A percentile compares a stretch with the other conserved stretches of the same genome.
Evolutionary conservation across 202 grass and related monocot species (phyloP).

Genomic region (Zoysia matrella): DNA sequence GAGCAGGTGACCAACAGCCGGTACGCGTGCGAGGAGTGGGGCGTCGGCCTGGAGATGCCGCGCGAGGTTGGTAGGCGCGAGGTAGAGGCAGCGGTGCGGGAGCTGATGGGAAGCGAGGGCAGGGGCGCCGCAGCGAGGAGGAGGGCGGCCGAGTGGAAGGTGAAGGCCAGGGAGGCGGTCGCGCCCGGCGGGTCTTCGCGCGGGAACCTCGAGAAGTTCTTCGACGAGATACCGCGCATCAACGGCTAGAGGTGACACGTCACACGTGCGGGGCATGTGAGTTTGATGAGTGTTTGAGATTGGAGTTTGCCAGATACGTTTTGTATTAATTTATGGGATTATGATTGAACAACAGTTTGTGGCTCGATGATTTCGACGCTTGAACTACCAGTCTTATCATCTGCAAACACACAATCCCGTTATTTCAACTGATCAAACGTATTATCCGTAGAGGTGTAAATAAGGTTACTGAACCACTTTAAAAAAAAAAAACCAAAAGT

Average conservation of each 20-base stretch:
- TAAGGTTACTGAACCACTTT: too few species aligned
- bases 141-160: slow-evolving; percentile 56
- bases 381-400: not conserved
- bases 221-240: slow-evolving; percentile 34
- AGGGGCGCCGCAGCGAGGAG: slow-evolving; percentile 42
- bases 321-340: too few species aligned
- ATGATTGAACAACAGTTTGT: not conserved
- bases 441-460: too few species aligned
- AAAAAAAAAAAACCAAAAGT: too few species aligned
- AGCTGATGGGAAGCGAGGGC: slow-evolving; percentile 48
- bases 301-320: not conserved
- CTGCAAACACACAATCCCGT: too few species aligned
- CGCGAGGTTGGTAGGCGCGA: slow-evolving; percentile 33
- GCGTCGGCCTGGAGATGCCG: slow-evolving; percentile 58
- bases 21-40: slow-evolving; percentile 66
- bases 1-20: slow-evolving; percentile 68
- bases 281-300: not conserved
- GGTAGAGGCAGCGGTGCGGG: slow-evolving; percentile 55
- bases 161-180: slow-evolving; percentile 44
- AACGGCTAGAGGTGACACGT: not conserved
- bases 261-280: not conserved
- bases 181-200: slow-evolving; percentile 41
- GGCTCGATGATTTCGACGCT: not conserved
- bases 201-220: slow-evolving; percentile 45
- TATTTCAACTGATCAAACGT: too few species aligned